Evolutionary conservation across 495 filamentous ascomycete genomes (phyloP), one percentile per base, ranked within the genome.

Genomic region (Penicillium daleae): DNA sequence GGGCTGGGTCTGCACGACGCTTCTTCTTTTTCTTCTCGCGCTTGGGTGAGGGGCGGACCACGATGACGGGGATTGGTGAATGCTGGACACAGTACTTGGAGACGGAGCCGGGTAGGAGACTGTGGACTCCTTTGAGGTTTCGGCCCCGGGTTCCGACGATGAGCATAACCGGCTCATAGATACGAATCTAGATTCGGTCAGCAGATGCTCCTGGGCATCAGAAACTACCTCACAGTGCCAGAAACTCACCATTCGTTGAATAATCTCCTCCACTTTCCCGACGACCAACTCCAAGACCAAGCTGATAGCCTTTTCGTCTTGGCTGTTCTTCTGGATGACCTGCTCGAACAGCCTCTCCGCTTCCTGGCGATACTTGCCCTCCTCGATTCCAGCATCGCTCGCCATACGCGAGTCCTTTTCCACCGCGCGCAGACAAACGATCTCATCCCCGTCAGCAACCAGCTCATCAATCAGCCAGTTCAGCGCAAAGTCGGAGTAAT

Each of bases 51-150:
- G 95, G 93, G 2, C 95, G 87, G 39, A 98, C 95, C 32, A 99
- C 96, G 37, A 97, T 92, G 2, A 97, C 94, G n/a, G 95, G 95
- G 21, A 99, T 91, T 1, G 95, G 95, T 8, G 92, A 97, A 74
- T 96, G 91, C 72, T 98, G 94, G 13, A 97, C 83, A 66, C 95
- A 97, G 79, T 96, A 99, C 70, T 97, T 97, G 29, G 92, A 97
- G 58, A 98, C 92, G 0, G 92, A 97, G 64, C 92, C 95, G 15
- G 90, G 90, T 29, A 97, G 83, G n/a, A 98, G 83, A 49, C 91
- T 90, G 75, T 97, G 93, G 31, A 98, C 85, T 52, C 95, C 93
- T 40, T 91, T 91, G 6, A 97, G 81, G 53, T 88, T 93, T 56
- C 92, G 87, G 48, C 95, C 95, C 61, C 90, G 85, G 3, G 95